Evolutionary conservation across 768 basidiomycete genomes (phyloP).

Genomic region (Leccinum truebloodii): DNA sequence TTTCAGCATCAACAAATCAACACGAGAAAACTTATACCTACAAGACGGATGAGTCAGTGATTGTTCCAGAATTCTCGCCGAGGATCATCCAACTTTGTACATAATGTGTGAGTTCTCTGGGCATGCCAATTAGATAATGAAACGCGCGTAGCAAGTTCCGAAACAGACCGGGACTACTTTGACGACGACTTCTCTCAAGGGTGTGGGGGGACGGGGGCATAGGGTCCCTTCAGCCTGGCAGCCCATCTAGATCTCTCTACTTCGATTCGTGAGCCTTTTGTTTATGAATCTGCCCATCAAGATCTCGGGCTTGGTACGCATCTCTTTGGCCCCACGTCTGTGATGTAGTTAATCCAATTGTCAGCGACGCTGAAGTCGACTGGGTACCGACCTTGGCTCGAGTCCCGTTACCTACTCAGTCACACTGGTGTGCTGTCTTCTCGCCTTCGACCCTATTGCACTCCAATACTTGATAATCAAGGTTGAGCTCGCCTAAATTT

Average conservation of each 20-base stretch:
- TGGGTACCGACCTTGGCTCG: not conserved
- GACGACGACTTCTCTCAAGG: not conserved
- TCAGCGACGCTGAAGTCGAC: not conserved
- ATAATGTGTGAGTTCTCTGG: not conserved
- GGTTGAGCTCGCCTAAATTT: not conserved
- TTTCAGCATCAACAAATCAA: not conserved
- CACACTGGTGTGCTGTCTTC: not conserved
- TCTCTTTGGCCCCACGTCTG: not conserved
- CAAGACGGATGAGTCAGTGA: not conserved
- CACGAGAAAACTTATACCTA: not conserved
- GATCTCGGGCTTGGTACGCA: not conserved
- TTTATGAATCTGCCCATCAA: not conserved
- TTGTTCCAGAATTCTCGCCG: not conserved
- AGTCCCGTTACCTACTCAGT: not conserved
- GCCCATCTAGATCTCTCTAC: not conserved
- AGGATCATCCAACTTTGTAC: not conserved
- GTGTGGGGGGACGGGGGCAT: not conserved
- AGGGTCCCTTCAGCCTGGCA: not conserved
- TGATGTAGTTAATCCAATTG: not conserved
- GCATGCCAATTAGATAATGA: not conserved
- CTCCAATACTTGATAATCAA: not conserved
- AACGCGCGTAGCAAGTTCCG: not conserved
- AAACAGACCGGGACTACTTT: not conserved
- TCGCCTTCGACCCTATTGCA: no score
- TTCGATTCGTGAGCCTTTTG: not conserved